Conservation (phyloP, 1,284 basidiomycete genomes). For the Leccinum subfulvum region DNA sequence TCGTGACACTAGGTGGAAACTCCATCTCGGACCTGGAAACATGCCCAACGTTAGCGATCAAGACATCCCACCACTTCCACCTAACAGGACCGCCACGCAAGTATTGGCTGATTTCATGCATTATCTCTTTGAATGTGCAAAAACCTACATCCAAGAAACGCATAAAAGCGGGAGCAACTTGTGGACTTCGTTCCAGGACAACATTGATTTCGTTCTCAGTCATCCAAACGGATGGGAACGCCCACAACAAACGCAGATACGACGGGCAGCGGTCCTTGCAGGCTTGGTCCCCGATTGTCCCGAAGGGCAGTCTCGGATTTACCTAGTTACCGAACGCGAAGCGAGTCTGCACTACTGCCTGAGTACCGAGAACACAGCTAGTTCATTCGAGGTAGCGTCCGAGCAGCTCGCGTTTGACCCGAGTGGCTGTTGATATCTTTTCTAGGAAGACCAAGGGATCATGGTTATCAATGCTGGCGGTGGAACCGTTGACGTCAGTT, state of each 20-base stretch:
- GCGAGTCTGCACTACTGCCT: slow-evolving; percentile 49
- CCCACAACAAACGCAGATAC: slow-evolving; percentile 37
- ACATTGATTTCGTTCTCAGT: slow-evolving; percentile 36
- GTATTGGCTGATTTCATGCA: slow-evolving; percentile 47
- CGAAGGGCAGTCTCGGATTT: slow-evolving; percentile 39
- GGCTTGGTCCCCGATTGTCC: slow-evolving; percentile 35
- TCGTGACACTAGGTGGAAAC: slow-evolving; percentile 34
- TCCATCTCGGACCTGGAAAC: slow-evolving; percentile 34
- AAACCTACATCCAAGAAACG: slow-evolving; percentile 38
- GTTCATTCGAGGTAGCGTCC: slow-evolving; percentile 37
- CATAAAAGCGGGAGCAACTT: slow-evolving; percentile 35
- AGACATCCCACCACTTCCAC: slow-evolving; percentile 41
- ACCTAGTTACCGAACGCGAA: slow-evolving; percentile 53
- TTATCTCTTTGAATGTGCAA: slow-evolving; percentile 41
- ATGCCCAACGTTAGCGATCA: slow-evolving; percentile 25
- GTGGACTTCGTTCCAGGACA: slow-evolving; percentile 35
- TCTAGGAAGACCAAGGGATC: slow-evolving; percentile 37
- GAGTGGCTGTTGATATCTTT: slow-evolving; percentile 4
- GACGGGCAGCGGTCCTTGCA: slow-evolving; percentile 37
- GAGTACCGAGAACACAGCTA: slow-evolving; percentile 37
- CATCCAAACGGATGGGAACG: slow-evolving; percentile 48
- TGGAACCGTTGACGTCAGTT: slow-evolving; percentile 44
- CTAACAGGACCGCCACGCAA: slow-evolving; percentile 39
- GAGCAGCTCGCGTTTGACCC: not conserved
- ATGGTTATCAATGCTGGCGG: slow-evolving; percentile 51